A percentile compares a stretch with the other conserved stretches of the same genome.
phyloP scores from a whole-genome alignment of 1,284 basidiomycete species.

The Trichosporon faecale region DNA sequence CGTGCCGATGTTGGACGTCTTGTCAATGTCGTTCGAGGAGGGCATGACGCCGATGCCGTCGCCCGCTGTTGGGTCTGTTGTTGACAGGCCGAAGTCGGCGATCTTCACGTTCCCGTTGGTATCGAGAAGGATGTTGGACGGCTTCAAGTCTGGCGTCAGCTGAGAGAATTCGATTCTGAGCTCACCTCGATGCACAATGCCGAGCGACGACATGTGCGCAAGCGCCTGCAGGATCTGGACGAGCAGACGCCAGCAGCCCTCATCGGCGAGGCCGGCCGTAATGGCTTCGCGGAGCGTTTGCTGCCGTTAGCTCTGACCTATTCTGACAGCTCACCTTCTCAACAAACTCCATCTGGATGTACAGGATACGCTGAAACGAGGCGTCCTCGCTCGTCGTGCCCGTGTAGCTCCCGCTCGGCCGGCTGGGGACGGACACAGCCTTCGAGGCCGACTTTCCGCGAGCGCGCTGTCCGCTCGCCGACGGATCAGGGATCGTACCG shows the following conservation, averaged over 20 bases:
- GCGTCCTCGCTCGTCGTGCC: slow-evolving; percentile 37
- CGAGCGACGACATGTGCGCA: slow-evolving; percentile 80
- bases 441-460: background rate
- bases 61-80: slow-evolving; percentile 71
- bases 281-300: slow-evolving; percentile 61
- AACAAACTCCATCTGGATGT: slow-evolving; percentile 53
- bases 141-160: slow-evolving; percentile 66
- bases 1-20: slow-evolving; percentile 75
- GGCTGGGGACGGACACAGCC: slow-evolving; percentile 24
- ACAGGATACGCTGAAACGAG: slow-evolving; percentile 44
- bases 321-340: slow-evolving; percentile 41
- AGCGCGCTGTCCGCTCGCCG: slow-evolving; percentile 24
- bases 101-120: slow-evolving; percentile 88
- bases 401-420: slow-evolving; percentile 24
- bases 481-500: slow-evolving; percentile 38
- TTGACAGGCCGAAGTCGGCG: slow-evolving; percentile 85
- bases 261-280: slow-evolving; percentile 71
- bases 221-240: slow-evolving; percentile 90
- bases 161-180: background rate
- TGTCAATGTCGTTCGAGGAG: slow-evolving; percentile 23
- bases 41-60: slow-evolving; percentile 54
- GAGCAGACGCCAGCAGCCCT: slow-evolving; percentile 85
- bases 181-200: slow-evolving; percentile 74
- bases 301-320: slow-evolving; percentile 17
- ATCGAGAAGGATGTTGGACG: slow-evolving; percentile 88